Evolutionary conservation across 345 rosid species (phyloP).

Genomic region (Eucalyptus polybractea): DNA sequence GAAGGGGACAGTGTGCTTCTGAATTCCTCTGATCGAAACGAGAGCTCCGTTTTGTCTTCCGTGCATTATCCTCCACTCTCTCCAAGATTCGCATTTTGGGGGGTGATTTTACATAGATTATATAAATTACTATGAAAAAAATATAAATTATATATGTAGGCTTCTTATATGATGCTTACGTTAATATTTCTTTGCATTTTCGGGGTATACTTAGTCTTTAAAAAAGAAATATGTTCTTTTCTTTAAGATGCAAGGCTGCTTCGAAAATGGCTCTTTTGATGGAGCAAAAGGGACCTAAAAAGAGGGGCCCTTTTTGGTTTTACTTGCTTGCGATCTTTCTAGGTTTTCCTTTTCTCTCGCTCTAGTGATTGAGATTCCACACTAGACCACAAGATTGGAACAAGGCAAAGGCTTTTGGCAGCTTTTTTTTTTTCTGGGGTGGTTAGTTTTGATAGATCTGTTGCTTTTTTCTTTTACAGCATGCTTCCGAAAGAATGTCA

Average conservation of each 20-base stretch:
- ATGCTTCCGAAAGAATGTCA: background rate
- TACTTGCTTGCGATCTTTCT: background rate
- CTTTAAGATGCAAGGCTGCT: background rate
- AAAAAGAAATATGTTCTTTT: background rate
- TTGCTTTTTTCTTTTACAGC: background rate
- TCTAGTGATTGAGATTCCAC: background rate
- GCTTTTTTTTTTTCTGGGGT: background rate
- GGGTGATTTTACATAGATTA: background rate
- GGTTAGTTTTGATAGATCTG: background rate
- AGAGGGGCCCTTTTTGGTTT: background rate
- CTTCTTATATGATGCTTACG: background rate
- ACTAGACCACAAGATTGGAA: background rate
- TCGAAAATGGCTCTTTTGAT: background rate
- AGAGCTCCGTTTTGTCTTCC: background rate
- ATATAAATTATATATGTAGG: background rate
- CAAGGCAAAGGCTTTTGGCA: background rate
- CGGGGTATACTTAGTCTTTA: background rate
- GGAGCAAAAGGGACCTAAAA: background rate
- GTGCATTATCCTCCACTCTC: background rate
- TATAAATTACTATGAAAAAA: background rate
- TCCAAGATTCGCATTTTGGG: background rate
- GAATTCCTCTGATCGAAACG: constrained; percentile 1
- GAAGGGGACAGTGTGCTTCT: constrained; percentile 41
- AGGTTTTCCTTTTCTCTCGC: background rate
- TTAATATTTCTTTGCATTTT: background rate